Evolutionary conservation across 2,329 filamentous ascomycete genomes (phyloP).

Genomic region (Tolypocladium guangdongense): DNA sequence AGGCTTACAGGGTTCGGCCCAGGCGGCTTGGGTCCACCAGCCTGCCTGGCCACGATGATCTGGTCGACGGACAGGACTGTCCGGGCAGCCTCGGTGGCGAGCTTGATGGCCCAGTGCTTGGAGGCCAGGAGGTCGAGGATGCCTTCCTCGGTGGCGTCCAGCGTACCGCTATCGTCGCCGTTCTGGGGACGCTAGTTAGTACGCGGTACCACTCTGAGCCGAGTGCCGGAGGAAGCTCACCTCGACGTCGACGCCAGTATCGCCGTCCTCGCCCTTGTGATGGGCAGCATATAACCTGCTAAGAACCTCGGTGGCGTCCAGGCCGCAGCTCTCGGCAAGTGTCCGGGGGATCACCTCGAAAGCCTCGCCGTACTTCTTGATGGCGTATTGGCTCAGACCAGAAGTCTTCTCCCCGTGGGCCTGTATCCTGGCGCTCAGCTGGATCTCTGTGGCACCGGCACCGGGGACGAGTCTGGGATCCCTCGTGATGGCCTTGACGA

Average conservation of each 20-base stretch:
- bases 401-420: conserved; percentile 86
- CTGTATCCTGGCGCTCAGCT: conserved; percentile 86
- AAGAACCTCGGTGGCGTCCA: conserved; percentile 94
- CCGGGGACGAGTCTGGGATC: conserved; percentile 86
- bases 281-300: conserved; percentile 89
- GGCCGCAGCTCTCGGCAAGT: conserved; percentile 84
- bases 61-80: conserved; percentile 96
- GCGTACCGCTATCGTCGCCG: conserved; percentile 64
- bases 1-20: conserved; percentile 66
- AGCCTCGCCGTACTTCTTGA: conserved; percentile 93
- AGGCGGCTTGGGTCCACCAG: conserved; percentile 92
- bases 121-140: conserved; percentile 86
- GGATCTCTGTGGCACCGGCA: conserved; percentile 87
- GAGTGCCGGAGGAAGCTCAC: conserved; percentile 27
- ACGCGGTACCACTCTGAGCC: neutral
- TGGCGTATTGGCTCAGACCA: conserved; percentile 88
- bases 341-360: conserved; percentile 95
- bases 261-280: conserved; percentile 78
- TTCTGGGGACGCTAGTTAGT: conserved; percentile 37
- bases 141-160: conserved; percentile 78
- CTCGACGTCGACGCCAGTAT: conserved; percentile 89
- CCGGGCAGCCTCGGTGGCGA: conserved; percentile 87
- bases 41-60: conserved; percentile 96
- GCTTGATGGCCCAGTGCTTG: conserved; percentile 94
- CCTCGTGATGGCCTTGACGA: conserved; percentile 94